These are phyloP conservation scores for Globisporangium orthogonon DNA, from an alignment of 352 stramenopile species.

Conservation along the genomic window DNA sequence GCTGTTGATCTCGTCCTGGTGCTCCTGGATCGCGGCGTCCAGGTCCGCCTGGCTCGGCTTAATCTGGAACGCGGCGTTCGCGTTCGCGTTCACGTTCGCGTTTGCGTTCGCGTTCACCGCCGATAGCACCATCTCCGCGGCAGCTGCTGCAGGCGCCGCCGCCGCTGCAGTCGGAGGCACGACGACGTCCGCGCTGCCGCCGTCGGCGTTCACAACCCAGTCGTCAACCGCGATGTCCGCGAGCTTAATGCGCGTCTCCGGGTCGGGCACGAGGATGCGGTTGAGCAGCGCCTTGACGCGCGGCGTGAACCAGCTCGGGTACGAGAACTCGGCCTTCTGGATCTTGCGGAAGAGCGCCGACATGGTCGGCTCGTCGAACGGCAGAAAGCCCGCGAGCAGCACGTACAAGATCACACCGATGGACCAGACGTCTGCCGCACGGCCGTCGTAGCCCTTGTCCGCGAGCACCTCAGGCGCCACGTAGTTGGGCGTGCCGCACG, in stretches of 20 bases:
- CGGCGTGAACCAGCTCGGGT: constrained; percentile 90
- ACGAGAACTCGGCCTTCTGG: constrained; percentile 93
- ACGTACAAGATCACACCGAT: constrained; percentile 99
- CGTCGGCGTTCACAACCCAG: constrained; percentile 77
- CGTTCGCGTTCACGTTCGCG: background rate
- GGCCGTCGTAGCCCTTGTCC: constrained; percentile 92
- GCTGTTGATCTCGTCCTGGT: constrained; percentile 71
- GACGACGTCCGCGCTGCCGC: constrained; percentile 8
- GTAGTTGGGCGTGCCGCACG: constrained; percentile 97
- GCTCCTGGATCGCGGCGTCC: constrained; percentile 75
- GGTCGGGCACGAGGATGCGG: constrained; percentile 92
- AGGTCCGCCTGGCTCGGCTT: constrained; percentile 83
- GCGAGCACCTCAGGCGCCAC: constrained; percentile 92
- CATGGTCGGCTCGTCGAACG: constrained; percentile 95
- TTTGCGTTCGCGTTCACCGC: constrained; percentile 15
- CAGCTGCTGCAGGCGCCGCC: background rate
- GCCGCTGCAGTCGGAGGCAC: background rate
- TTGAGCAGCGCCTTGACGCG: constrained; percentile 87
- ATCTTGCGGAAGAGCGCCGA: constrained; percentile 96
- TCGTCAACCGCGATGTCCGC: constrained; percentile 88
- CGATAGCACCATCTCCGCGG: constrained; percentile 10
- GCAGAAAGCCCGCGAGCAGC: constrained; percentile 89
- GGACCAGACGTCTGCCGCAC: constrained; percentile 95
- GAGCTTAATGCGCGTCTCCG: constrained; percentile 78
- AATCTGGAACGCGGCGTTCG: constrained; percentile 24